Evolutionary conservation across 257 asterid genomes (phyloP).

Genomic region (Mentha longifolia): DNA sequence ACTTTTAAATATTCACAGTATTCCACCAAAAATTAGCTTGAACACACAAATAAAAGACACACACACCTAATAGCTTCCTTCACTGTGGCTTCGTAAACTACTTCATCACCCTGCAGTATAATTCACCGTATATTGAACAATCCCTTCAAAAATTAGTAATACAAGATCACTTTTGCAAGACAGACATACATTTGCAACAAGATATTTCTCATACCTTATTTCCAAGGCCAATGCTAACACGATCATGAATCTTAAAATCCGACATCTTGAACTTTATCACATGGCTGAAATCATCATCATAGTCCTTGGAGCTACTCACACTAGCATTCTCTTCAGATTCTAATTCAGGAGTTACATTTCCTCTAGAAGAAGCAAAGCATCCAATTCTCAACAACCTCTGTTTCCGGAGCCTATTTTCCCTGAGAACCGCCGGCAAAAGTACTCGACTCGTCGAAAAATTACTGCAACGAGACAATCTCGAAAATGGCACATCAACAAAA

Average conservation of each 20-base stretch:
- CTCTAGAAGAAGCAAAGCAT: conserved; percentile 55
- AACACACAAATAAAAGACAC: conserved; percentile 34
- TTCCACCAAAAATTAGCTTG: conserved; percentile 11
- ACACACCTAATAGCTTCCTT: conserved; percentile 74
- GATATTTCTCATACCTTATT: conserved; percentile 57
- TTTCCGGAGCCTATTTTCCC: conserved; percentile 23
- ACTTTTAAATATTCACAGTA: not conserved
- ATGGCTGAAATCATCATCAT: conserved; percentile 78
- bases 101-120: conserved; percentile 73
- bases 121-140: conserved; percentile 12
- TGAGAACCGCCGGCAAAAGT: conserved; percentile 33
- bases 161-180: conserved; percentile 25
- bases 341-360: conserved; percentile 42
- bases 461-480: conserved; percentile 28
- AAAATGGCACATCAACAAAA: conserved; percentile 46
- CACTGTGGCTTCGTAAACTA: conserved; percentile 82
- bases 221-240: conserved; percentile 82
- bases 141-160: conserved; percentile 4
- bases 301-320: conserved; percentile 40
- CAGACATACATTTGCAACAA: not conserved
- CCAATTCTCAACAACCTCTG: conserved; percentile 29
- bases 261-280: conserved; percentile 84
- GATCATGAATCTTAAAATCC: conserved; percentile 74
- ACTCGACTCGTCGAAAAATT: conserved; percentile 43
- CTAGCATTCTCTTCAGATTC: conserved; percentile 48